Percentiles rank a stretch among this genome's conserved stretches.
Evolutionary conservation across 371 early-diverging fungal species (phyloP).

Genomic region (Apophysomyces elegans): DNA sequence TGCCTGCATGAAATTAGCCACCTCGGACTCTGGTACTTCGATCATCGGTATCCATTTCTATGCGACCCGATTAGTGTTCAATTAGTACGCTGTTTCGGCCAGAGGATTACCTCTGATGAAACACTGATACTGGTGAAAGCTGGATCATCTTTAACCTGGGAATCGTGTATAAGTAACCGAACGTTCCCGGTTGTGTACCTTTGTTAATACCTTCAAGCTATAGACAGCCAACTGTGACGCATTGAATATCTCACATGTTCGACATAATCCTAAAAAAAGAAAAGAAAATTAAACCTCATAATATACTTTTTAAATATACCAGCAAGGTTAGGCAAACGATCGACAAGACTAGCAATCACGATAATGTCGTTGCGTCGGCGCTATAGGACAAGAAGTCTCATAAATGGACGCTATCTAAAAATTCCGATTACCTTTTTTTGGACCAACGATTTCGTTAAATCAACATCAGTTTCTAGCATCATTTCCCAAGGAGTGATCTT

Average conservation of each 20-base stretch:
- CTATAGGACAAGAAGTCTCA: conserved; percentile 15
- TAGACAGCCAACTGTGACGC: conserved; percentile 55
- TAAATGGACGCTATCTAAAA: background rate
- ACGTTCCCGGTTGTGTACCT: too few relatives aligned
- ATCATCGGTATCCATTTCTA: conserved; percentile 68
- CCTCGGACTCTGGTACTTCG: conserved; percentile 50
- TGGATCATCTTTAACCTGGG: conserved; percentile 57
- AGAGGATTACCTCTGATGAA: conserved; percentile 39
- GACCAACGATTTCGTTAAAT: conserved; percentile 44
- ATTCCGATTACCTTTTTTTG: conserved; percentile 27
- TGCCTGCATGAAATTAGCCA: conserved; percentile 43
- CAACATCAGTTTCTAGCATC: conserved; percentile 54
- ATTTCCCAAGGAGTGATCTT: conserved; percentile 75
- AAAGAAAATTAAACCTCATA: background rate
- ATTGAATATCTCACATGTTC: conserved; percentile 74
- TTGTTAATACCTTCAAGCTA: conserved; percentile 36
- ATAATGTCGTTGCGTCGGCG: conserved; percentile 60
- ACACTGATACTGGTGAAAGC: conserved; percentile 61
- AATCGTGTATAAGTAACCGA: background rate
- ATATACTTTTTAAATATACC: conserved; percentile 43
- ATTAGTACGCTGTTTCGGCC: too few relatives aligned
- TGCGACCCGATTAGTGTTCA: background rate
- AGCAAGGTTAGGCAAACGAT: conserved; percentile 67
- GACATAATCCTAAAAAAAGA: conserved; percentile 32
- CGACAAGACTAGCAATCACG: conserved; percentile 64